phyloP scores from a whole-genome alignment of 2,329 filamentous ascomycete genomes.

The Nemania sp. region DNA sequence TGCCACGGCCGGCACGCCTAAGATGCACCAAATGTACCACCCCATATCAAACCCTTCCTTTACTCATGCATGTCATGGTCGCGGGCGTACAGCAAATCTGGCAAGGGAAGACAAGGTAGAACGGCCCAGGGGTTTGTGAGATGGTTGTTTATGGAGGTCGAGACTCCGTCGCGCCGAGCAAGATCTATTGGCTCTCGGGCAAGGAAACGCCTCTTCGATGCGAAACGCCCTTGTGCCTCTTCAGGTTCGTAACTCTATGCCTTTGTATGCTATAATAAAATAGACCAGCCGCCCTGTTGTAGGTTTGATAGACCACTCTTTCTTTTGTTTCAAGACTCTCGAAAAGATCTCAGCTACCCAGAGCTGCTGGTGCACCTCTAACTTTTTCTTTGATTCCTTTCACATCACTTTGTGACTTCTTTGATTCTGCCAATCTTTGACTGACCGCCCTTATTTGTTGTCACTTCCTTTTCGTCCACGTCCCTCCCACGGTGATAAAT shows the following conservation, averaged over 20 bases:
- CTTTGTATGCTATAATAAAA: constrained; percentile 23
- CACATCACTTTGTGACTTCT: constrained; percentile 9
- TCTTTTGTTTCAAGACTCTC: constrained; percentile 23
- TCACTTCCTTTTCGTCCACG: constrained; percentile 29
- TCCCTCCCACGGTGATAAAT: constrained; percentile 32
- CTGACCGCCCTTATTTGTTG: constrained; percentile 20
- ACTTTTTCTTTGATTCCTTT: constrained; percentile 33
- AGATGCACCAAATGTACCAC: too few species aligned
- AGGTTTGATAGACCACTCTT: constrained; percentile 15
- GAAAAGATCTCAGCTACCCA: constrained; percentile 26
- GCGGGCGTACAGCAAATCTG: constrained; percentile 7
- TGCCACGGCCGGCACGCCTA: constrained; percentile 15
- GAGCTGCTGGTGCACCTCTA: constrained; percentile 27
- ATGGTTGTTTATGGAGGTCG: constrained; percentile 30
- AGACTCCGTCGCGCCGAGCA: constrained; percentile 30
- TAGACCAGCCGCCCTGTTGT: constrained; percentile 17
- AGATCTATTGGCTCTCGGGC: constrained; percentile 33
- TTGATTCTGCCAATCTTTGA: constrained; percentile 17
- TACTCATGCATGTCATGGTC: constrained; percentile 22
- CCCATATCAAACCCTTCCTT: constrained; percentile 24
- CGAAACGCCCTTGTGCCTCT: constrained; percentile 27
- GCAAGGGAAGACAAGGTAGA: constrained; percentile 19
- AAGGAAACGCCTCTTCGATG: constrained; percentile 31
- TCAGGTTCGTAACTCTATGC: background rate
- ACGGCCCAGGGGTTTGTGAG: constrained; percentile 9